Evolutionary conservation across 2,329 filamentous ascomycete species (phyloP).

Genomic region (Xylaria sp.): DNA sequence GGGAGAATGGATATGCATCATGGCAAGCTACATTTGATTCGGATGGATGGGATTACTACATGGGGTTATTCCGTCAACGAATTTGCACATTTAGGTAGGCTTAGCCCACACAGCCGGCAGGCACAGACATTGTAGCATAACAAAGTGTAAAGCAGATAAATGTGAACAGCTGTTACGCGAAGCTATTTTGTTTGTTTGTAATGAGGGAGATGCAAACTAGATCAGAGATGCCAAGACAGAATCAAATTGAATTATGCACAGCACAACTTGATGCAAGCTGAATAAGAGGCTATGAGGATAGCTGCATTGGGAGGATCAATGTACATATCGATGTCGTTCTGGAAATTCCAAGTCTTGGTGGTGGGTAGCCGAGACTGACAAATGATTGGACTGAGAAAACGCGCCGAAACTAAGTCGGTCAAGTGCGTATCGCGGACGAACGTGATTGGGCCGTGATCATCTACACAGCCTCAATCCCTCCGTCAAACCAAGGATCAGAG

Average conservation of each 20-base stretch:
- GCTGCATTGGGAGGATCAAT: not conserved
- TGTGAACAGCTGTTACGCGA: not conserved
- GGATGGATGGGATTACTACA: not conserved
- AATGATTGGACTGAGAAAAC: slow-evolving; percentile 16
- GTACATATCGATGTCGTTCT: slow-evolving; percentile 17
- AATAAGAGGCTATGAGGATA: not conserved
- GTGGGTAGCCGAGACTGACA: slow-evolving; percentile 6
- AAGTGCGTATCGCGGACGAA: slow-evolving; percentile 38
- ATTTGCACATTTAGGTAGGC: not conserved
- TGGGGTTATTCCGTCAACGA: not conserved
- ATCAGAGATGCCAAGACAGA: not conserved
- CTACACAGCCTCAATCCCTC: slow-evolving; percentile 46
- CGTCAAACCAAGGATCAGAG: slow-evolving; percentile 35
- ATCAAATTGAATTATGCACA: not conserved
- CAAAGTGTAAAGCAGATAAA: not conserved
- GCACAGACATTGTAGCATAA: not conserved
- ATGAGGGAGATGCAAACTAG: not conserved
- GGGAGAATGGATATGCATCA: not conserved
- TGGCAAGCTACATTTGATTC: not conserved
- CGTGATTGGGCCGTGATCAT: slow-evolving; percentile 38
- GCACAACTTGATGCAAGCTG: not conserved
- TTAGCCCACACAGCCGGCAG: not conserved
- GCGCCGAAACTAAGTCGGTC: slow-evolving; percentile 16
- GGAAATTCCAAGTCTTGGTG: slow-evolving; percentile 16
- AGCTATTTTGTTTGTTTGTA: not conserved